Conservation (phyloP, 2,329 filamentous ascomycete species). For the Exophiala aquamarina region DNA sequence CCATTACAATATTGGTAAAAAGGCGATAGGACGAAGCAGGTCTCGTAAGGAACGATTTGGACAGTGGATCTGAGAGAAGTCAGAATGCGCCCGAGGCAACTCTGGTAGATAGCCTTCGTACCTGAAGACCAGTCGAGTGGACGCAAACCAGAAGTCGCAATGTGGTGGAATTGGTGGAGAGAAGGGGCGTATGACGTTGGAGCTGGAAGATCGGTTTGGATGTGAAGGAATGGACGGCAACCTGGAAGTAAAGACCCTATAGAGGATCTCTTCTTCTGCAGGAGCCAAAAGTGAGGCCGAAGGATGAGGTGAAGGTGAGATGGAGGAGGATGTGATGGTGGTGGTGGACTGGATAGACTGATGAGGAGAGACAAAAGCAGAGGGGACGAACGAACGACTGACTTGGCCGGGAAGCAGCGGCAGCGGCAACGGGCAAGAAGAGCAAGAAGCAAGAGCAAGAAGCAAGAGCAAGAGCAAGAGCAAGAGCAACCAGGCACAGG, state of each 20-base stretch:
- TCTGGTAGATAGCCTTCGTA: conserved; percentile 4
- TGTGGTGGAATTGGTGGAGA: conserved; percentile 8
- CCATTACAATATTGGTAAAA: conserved; percentile 17
- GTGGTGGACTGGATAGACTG: conserved; percentile 36
- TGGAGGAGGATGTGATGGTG: conserved; percentile 40
- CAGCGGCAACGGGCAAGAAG: too few species aligned
- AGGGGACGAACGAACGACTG: too few species aligned
- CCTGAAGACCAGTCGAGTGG: conserved; percentile 9
- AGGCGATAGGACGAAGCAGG: conserved; percentile 11
- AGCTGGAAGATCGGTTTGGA: conserved; percentile 10
- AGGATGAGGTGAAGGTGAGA: conserved; percentile 38
- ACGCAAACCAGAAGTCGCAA: conserved; percentile 3
- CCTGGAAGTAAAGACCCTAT: conserved; percentile 28
- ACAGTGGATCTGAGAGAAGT: conserved; percentile 7
- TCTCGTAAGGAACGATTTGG: conserved; percentile 15
- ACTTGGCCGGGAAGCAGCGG: too few species aligned
- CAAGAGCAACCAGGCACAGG: conserved; percentile 41
- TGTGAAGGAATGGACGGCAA: conserved; percentile 30
- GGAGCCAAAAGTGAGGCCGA: conserved; percentile 23
- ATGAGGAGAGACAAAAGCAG: too few species aligned
- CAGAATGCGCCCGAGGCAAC: conserved; percentile 3
- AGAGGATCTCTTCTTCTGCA: conserved; percentile 23
- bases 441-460: too few species aligned
- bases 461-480: conserved; percentile 55
- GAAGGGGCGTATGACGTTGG: conserved; percentile 8